Conservation (phyloP, 495 filamentous ascomycete genomes). For the Chaetomium fimeti region DNA sequence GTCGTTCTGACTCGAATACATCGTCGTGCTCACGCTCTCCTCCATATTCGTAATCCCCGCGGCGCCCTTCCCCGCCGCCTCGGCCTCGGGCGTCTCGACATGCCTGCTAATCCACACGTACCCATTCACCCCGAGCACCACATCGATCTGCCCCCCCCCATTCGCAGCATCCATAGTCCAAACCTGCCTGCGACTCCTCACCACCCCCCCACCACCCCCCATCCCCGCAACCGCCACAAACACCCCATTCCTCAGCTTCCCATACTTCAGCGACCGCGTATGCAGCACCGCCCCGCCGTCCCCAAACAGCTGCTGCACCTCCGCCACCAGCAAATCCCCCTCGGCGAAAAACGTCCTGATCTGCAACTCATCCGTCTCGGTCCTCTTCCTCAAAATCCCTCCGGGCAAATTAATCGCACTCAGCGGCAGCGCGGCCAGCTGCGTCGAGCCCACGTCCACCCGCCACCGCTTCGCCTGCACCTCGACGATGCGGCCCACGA, state of each 20-base stretch:
- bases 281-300: conserved; percentile 85
- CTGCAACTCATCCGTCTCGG: conserved; percentile 90
- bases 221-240: conserved; percentile 78
- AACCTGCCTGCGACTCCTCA: conserved; percentile 76
- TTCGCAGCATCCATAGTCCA: conserved; percentile 70
- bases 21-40: conserved; percentile 64
- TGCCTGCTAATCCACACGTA: conserved; percentile 93
- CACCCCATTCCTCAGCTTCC: conserved; percentile 88
- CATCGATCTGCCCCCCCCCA: conserved; percentile 72
- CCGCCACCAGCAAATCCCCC: conserved; percentile 84
- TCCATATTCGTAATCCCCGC: conserved; percentile 74
- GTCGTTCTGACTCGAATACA: conserved; percentile 92
- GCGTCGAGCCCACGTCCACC: conserved; percentile 82
- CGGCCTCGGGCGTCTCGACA: conserved; percentile 51
- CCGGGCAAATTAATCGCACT: conserved; percentile 91
- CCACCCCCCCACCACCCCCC: conserved; percentile 80
- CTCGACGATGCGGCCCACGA: conserved; percentile 89
- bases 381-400: conserved; percentile 85
- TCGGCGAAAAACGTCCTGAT: conserved; percentile 91
- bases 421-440: conserved; percentile 79
- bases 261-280: conserved; percentile 86
- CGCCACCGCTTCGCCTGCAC: conserved; percentile 89
- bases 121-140: conserved; percentile 90
- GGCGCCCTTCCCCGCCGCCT: conserved; percentile 39
- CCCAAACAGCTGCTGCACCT: conserved; percentile 79